Conservation (phyloP, 2,329 filamentous ascomycete species). For the Knoxdaviesia proteae region DNA sequence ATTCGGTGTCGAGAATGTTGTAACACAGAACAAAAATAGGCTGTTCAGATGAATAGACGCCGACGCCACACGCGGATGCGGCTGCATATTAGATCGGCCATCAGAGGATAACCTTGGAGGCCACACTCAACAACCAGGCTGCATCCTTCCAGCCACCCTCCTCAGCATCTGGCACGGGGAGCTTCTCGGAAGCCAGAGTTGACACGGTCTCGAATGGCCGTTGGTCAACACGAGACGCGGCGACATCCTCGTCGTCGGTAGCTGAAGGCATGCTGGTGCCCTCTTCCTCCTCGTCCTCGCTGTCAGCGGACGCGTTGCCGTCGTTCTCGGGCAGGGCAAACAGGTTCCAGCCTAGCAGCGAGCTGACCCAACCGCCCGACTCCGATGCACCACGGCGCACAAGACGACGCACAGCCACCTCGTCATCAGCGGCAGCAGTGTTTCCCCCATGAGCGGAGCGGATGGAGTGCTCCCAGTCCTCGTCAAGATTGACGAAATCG, state of each 20-base stretch:
- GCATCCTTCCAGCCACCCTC: slow-evolving; percentile 45
- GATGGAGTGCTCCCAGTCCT: slow-evolving; percentile 18
- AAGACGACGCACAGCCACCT: slow-evolving; percentile 34
- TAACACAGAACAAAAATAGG: too few relatives aligned
- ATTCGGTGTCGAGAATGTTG: background rate
- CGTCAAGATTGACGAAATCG: slow-evolving; percentile 42
- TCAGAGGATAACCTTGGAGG: slow-evolving; percentile 38
- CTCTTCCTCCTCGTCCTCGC: slow-evolving; percentile 23
- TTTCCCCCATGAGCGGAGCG: slow-evolving; percentile 4
- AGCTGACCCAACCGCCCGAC: slow-evolving; percentile 37
- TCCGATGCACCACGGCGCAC: slow-evolving; percentile 30
- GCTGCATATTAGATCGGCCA: background rate
- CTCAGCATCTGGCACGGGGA: slow-evolving; percentile 28
- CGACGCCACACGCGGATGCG: too few relatives aligned
- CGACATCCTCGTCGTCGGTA: slow-evolving; percentile 16
- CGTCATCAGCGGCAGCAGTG: slow-evolving; percentile 32
- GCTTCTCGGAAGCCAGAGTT: slow-evolving; percentile 19
- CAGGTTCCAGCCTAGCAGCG: slow-evolving; percentile 36
- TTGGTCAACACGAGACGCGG: slow-evolving; percentile 1
- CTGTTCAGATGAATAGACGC: too few relatives aligned
- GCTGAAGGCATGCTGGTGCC: slow-evolving; percentile 5
- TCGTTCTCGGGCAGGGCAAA: slow-evolving; percentile 40
- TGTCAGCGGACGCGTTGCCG: background rate
- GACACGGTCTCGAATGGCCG: slow-evolving; percentile 17
- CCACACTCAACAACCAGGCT: slow-evolving; percentile 45